phyloP scores from a whole-genome alignment of 2,329 filamentous ascomycete genomes.

The Sclerotinia trifoliorum region DNA sequence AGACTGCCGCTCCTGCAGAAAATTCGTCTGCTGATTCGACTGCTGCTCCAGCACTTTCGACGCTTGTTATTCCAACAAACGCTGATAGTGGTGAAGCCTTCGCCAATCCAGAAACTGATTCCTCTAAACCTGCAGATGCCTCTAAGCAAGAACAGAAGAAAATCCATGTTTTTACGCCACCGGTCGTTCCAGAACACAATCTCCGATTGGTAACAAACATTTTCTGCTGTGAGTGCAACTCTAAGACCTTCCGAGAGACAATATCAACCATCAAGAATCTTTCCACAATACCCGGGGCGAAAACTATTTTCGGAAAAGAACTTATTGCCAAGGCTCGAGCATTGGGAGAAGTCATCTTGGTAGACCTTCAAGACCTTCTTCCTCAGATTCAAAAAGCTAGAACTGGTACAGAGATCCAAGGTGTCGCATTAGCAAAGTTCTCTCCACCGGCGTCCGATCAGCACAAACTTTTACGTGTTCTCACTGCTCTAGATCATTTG shows the following conservation, averaged over 20 bases:
- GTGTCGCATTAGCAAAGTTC: constrained; percentile 89
- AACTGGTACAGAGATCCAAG: constrained; percentile 91
- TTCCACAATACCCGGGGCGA: constrained; percentile 86
- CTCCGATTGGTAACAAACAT: constrained; percentile 94
- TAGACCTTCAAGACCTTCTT: constrained; percentile 80
- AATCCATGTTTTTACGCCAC: constrained; percentile 65
- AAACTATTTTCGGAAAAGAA: constrained; percentile 88
- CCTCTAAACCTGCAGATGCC: constrained; percentile 33
- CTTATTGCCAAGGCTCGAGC: constrained; percentile 82
- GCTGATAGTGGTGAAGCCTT: constrained; percentile 9
- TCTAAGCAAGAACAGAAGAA: constrained; percentile 38
- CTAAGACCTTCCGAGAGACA: constrained; percentile 97
- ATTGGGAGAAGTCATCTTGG: constrained; percentile 79
- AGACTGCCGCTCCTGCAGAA: neutral
- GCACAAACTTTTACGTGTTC: constrained; percentile 86
- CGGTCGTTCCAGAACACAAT: constrained; percentile 83
- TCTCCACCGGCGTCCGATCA: constrained; percentile 95
- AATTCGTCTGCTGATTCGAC: neutral
- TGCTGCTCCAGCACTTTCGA: neutral
- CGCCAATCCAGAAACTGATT: constrained; percentile 25
- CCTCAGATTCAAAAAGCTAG: constrained; percentile 83
- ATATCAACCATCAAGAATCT: constrained; percentile 98
- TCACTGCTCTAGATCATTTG: constrained; percentile 92
- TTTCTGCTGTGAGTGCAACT: constrained; percentile 93
- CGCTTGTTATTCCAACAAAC: constrained; percentile 14